Evolutionary conservation across 1,139 yeast genomes (phyloP), one percentile per base, ranked within the genome.

Genomic region (Pneumocystis carinii): DNA sequence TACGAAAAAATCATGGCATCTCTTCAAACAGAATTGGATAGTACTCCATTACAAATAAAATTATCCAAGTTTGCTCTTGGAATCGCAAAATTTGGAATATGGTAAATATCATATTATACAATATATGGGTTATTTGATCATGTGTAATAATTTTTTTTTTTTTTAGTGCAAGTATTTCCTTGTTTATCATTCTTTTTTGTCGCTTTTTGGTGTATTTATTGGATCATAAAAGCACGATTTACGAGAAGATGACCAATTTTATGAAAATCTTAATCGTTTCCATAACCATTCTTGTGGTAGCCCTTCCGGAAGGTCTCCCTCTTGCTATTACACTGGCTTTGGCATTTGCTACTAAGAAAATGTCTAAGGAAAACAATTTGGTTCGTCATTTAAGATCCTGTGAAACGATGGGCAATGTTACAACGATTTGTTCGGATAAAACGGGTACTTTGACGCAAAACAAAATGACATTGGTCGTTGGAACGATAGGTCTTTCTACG

Each of bases 351-450:
- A 92, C 98, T 5, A 89, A 96, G 10, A 82, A 97, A 76, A 92
- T 92, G 98, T 92, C 96, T 35, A 88, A 87, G 73, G 96, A 92
- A 73, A 95, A 95, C 69, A 92, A 90, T 72, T 78, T 92, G 71
- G 98, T 92, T 17, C 82, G 98, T 70, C 96, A 89, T 14, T 79
- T 94, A 68, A 85, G 85, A 70, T 86, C 96, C 57, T 92, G 98
- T 79, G 98, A 94, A 75, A 92, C 96, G 19, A 92, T 94, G 97
- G 98, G 98, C 60, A 90, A 96, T 59, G 98, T 97, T 2, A 92
- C 97, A 17, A 90, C 96, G 7, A 80, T 94, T 62, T 94, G 98
- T 74, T 88, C 97, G 0, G 99, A 94, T 75, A 94, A 92, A 74
- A 92, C 98, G 0, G 98, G 98, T 67, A 94, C 99, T 10, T 79